Evolutionary conservation across 768 basidiomycete species (phyloP).

Genomic region (Pisolithus marmoratus): DNA sequence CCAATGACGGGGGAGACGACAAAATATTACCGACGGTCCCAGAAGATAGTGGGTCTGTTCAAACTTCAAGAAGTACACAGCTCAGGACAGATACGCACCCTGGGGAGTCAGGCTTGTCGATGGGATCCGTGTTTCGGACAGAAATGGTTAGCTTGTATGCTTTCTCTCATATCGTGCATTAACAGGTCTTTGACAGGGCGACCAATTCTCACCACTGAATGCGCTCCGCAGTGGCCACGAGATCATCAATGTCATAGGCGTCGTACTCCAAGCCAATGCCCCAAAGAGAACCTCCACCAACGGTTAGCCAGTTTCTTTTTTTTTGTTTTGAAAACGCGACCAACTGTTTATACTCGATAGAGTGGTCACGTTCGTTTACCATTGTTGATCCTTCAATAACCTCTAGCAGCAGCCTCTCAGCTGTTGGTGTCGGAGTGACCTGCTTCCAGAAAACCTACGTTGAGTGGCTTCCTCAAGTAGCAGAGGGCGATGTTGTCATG

Average conservation of each 20-base stretch:
- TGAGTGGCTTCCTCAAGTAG: slow-evolving; percentile 47
- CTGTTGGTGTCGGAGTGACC: slow-evolving; percentile 33
- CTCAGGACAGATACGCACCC: too few relatives aligned
- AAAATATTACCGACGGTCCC: neutral
- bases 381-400: slow-evolving; percentile 48
- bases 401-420: slow-evolving; percentile 13
- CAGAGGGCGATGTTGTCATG: slow-evolving; percentile 46
- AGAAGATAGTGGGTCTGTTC: neutral
- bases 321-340: neutral
- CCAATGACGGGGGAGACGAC: neutral
- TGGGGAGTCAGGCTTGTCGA: neutral
- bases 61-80: neutral
- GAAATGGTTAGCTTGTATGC: slow-evolving; percentile 18
- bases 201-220: slow-evolving; percentile 16
- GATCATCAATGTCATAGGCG: slow-evolving; percentile 25
- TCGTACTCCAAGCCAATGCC: slow-evolving; percentile 19
- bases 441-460: slow-evolving; percentile 46
- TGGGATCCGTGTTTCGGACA: slow-evolving; percentile 10
- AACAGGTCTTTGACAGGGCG: slow-evolving; percentile 16
- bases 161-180: neutral
- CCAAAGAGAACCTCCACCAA: slow-evolving; percentile 16
- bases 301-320: slow-evolving; percentile 16
- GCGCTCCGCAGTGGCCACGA: slow-evolving; percentile 10
- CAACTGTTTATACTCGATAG: slow-evolving; percentile 26
- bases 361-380: slow-evolving; percentile 38